phyloP scores from a whole-genome alignment of 2,329 filamentous ascomycete species.

The Pseudonectria foliicola region DNA sequence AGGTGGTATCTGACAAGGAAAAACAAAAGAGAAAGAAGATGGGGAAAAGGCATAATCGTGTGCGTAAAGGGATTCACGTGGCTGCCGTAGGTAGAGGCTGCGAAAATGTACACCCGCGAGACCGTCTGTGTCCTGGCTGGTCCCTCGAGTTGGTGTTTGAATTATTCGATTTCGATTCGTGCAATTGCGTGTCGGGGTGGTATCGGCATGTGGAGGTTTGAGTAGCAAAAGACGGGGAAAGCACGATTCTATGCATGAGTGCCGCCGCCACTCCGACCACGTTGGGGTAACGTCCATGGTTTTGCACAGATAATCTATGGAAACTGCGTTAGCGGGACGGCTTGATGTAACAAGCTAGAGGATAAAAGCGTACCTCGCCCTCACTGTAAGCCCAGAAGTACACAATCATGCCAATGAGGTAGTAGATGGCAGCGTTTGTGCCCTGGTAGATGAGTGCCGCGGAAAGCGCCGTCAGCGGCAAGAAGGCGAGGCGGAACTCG shows the following conservation, averaged over 20 bases:
- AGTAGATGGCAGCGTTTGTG: slow-evolving; percentile 88
- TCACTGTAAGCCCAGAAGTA: slow-evolving; percentile 98
- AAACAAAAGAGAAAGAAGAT: too few species aligned
- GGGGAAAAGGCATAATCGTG: too few species aligned
- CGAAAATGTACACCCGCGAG: too few species aligned
- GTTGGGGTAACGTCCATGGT: slow-evolving; percentile 63
- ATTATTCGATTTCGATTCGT: too few species aligned
- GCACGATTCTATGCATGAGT: slow-evolving; percentile 12
- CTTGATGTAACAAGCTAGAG: background rate
- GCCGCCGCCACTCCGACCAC: slow-evolving; percentile 28
- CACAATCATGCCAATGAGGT: slow-evolving; percentile 72
- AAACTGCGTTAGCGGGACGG: slow-evolving; percentile 4
- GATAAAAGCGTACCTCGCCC: slow-evolving; percentile 69
- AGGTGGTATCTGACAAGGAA: too few species aligned
- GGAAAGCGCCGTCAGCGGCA: slow-evolving; percentile 70
- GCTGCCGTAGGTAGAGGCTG: too few species aligned
- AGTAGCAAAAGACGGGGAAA: background rate
- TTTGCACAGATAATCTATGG: slow-evolving; percentile 57
- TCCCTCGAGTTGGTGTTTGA: too few species aligned
- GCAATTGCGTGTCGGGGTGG: too few species aligned
- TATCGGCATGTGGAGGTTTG: background rate
- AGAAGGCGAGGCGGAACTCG: slow-evolving; percentile 73
- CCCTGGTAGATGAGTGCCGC: slow-evolving; percentile 81
- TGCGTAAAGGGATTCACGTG: too few species aligned
- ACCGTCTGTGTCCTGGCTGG: too few species aligned